phyloP scores from a whole-genome alignment of 225 moss, liverwort and hornwort genomes.

The Pleurozium schreberi region DNA sequence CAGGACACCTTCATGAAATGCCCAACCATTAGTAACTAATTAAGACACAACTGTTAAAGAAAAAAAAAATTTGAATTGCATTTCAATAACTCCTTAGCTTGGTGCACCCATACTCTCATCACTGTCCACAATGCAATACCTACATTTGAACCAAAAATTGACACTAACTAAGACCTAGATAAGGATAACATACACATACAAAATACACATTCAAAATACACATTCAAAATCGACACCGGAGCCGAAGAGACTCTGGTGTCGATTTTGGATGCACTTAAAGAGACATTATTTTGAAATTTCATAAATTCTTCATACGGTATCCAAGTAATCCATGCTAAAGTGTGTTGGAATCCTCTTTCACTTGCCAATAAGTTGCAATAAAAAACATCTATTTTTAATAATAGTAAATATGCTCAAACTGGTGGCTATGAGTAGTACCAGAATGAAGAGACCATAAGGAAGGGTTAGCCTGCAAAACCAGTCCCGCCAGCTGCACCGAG shows the following conservation, averaged over 20 bases:
- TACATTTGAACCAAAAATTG: neutral
- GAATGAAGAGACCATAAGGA: neutral
- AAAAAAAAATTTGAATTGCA: neutral
- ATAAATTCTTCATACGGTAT: no score
- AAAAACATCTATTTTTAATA: neutral
- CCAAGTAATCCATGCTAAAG: neutral
- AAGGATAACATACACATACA: rapidly evolving
- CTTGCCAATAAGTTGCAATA: neutral
- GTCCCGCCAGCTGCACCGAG: neutral
- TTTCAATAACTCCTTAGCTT: rapidly evolving
- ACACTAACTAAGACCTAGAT: neutral
- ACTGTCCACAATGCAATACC: rapidly evolving
- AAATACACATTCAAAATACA: no score
- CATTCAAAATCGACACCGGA: no score
- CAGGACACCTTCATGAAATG: neutral
- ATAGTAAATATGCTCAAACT: neutral
- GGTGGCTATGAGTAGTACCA: neutral
- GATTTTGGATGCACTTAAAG: neutral
- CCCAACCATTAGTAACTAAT: neutral
- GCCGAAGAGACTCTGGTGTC: rapidly evolving
- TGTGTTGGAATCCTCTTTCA: neutral
- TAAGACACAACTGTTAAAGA: rapidly evolving
- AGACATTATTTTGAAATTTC: no score
- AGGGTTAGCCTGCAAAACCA: neutral
- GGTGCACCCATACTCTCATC: no score